Evolutionary conservation across 352 stramenopile species (phyloP), one percentile per base, ranked within the genome.

Genomic region (Pythium coloratum): DNA sequence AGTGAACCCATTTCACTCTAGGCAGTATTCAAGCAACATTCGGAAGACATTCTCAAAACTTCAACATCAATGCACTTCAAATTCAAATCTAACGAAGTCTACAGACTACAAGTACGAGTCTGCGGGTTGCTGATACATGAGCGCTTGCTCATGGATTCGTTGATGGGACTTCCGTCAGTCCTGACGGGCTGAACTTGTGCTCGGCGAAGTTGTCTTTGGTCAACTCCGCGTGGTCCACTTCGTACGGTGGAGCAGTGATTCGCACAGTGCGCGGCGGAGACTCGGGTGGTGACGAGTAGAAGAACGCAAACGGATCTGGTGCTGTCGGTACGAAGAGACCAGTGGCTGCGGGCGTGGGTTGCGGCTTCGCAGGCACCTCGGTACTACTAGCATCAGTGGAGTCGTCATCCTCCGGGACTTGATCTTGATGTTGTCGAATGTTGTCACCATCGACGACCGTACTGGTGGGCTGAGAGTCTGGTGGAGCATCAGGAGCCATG

Each of bases 1-100:
- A 49, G 42, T 49, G 42, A 62, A 62, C 38, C 40, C 56, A 62
- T 53, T 62, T 55, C 44, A 30, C 24, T 57, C 9, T 62, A 16
- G 8, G 42, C 6, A 26, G 42, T 49, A 8, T 44, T 44, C 42
- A 26, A 49, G 42, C 16, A 49, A 49, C 42, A 49, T 49, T 49
- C 42, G 18, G 42, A 49, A 24, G 2, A 62, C 56, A 24, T 40
- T 12, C 1, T 16, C 20, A 12, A 40, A 53, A 62, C 54, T 59
- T 59, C 54, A 59, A 59, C 54, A 32, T 49, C 51, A 46, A 46
- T 46, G 6, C 10, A 20, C 38, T 46, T 44, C 54, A 34, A 30
- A 32, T 47, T 47, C 30, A 47, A 14, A 32, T 7, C 18, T 33
- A 4, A 26, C 26, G 16, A 3, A 18, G 18, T 26, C 40, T 44